phyloP scores from a whole-genome alignment of 768 basidiomycete species.

The Pholiota conissans region DNA sequence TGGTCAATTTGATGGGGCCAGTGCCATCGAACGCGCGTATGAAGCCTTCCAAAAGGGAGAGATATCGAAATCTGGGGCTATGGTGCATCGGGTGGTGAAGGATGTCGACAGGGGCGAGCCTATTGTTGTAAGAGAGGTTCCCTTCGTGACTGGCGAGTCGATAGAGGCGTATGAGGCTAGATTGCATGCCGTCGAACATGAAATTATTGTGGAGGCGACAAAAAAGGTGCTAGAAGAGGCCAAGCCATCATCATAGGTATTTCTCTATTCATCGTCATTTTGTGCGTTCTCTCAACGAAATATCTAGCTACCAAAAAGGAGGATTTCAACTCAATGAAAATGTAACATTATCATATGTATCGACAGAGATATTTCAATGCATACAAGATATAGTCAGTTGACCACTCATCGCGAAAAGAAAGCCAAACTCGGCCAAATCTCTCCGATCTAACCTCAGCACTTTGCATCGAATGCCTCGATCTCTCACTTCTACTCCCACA shows the following conservation, averaged over 20 bases:
- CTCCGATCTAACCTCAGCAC: neutral
- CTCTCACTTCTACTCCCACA: neutral
- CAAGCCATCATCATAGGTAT: conserved; percentile 26
- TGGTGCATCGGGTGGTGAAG: conserved; percentile 92
- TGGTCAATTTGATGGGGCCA: conserved; percentile 94
- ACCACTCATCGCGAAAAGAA: neutral
- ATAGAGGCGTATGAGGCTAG: conserved; percentile 72
- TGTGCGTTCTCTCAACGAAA: neutral
- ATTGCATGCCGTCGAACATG: conserved; percentile 84
- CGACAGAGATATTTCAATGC: neutral
- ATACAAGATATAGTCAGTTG: neutral
- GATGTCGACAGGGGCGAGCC: conserved; percentile 95
- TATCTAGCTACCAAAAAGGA: neutral
- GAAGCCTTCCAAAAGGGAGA: conserved; percentile 87
- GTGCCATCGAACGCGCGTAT: conserved; percentile 86
- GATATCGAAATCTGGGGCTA: conserved; percentile 75
- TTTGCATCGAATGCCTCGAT: neutral
- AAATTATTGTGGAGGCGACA: conserved; percentile 87
- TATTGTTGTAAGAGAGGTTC: conserved; percentile 76
- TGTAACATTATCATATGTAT: conserved; percentile 7
- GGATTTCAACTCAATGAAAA: neutral
- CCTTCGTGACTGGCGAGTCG: conserved; percentile 69
- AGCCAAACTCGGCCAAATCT: conserved; percentile 17
- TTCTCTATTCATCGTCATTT: conserved; percentile 3
- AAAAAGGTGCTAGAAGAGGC: conserved; percentile 63